These are phyloP conservation scores for Stachybotrys chartarum DNA, from an alignment of 2,329 filamentous ascomycete genomes.

Conservation along the genomic window DNA sequence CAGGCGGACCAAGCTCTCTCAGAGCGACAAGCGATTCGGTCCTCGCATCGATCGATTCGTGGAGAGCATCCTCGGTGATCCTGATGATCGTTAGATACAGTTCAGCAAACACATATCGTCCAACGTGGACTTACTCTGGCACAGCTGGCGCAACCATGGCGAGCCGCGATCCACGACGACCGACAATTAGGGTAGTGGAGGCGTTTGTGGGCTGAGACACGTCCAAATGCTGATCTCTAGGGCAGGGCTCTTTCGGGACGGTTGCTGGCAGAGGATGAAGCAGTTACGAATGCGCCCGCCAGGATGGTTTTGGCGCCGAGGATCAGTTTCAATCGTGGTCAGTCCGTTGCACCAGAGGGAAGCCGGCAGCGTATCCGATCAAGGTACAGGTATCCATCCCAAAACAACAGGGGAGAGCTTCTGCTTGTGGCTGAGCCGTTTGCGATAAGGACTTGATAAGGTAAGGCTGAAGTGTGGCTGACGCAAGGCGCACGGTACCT, in stretches of 20 bases:
- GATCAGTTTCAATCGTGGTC: not conserved
- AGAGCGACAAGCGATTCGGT: conserved; percentile 81
- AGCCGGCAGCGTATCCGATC: not conserved
- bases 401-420: not conserved
- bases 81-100: conserved; percentile 37
- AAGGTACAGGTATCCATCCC: not conserved
- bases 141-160: conserved; percentile 69
- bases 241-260: not conserved
- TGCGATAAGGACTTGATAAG: not conserved
- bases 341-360: not conserved
- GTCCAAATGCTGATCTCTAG: not conserved
- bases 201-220: not conserved
- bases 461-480: not conserved
- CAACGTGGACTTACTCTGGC: conserved; percentile 53
- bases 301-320: not conserved
- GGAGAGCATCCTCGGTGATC: conserved; percentile 86
- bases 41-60: conserved; percentile 86
- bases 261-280: not conserved
- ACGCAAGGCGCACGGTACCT: not conserved
- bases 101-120: not conserved
- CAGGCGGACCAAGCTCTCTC: conserved; percentile 89
- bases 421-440: not conserved
- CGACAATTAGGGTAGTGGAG: not conserved
- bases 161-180: conserved; percentile 11
- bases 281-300: not conserved